A percentile compares a stretch with the other conserved stretches of the same genome.
Conservation (phyloP, 2,329 filamentous ascomycete genomes). For the Grosmannia huntii region DNA sequence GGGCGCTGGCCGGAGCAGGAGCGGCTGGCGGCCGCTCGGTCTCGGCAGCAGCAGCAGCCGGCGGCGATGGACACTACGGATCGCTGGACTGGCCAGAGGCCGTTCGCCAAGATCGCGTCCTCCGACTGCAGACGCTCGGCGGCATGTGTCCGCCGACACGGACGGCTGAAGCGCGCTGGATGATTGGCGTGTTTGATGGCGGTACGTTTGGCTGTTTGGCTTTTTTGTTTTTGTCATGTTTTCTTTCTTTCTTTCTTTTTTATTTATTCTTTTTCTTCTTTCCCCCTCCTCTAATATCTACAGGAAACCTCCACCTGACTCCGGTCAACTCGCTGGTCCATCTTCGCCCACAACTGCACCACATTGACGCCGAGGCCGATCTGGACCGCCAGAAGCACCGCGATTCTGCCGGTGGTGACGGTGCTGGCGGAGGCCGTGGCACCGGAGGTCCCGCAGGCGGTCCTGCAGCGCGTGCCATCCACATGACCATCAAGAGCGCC, state of each 20-base stretch:
- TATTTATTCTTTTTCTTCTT: neutral
- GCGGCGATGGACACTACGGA: constrained; percentile 15
- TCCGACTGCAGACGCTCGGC: constrained; percentile 73
- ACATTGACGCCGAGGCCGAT: constrained; percentile 75
- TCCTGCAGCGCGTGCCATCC: constrained; percentile 59
- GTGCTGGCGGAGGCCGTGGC: constrained; percentile 19
- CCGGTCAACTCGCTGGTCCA: constrained; percentile 74
- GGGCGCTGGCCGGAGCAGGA: constrained; percentile 19
- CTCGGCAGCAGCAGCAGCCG: neutral
- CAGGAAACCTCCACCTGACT: constrained; percentile 77
- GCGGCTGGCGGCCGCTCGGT: constrained; percentile 18
- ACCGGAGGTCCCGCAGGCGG: constrained; percentile 16
- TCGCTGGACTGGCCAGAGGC: constrained; percentile 51
- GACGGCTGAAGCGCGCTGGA: constrained; percentile 64
- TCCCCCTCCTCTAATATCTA: neutral
- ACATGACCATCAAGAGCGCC: constrained; percentile 74
- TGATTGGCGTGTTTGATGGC: constrained; percentile 82
- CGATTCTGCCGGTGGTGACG: constrained; percentile 14
- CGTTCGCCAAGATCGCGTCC: constrained; percentile 54
- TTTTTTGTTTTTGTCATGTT: neutral
- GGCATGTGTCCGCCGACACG: constrained; percentile 46
- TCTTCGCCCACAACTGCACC: constrained; percentile 82
- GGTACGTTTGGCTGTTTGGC: constrained; percentile 34
- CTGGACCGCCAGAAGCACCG: constrained; percentile 36
- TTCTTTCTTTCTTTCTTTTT: neutral